A percentile compares a stretch with the other conserved stretches of the same genome.
Evolutionary conservation across 2,329 filamentous ascomycete genomes (phyloP).

Genomic region (Beauveria rudraprayagi): DNA sequence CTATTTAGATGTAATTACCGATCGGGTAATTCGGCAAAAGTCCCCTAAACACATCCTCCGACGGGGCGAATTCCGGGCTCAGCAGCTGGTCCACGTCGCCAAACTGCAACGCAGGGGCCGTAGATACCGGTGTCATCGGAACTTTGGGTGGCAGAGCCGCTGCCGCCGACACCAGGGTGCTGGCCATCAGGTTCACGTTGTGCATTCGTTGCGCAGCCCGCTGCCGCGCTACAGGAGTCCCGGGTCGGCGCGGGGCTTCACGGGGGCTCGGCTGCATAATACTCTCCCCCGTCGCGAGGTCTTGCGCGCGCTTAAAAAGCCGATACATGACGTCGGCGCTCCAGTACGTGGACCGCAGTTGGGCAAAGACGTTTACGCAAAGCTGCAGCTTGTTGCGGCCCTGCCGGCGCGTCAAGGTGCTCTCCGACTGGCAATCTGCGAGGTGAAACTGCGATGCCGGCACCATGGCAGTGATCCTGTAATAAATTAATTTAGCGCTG

Average conservation of each 20-base stretch:
- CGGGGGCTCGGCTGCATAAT: neutral
- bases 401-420: neutral
- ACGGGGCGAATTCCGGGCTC: neutral
- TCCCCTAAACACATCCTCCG: neutral
- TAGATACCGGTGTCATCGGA: neutral
- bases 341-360: neutral
- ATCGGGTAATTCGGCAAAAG: neutral
- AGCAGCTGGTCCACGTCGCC: constrained; percentile 1
- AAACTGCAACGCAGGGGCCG: neutral
- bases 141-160: neutral
- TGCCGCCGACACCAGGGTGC: neutral
- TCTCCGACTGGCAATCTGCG: neutral
- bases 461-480: constrained; percentile 5
- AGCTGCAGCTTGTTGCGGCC: constrained; percentile 3
- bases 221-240: no score
- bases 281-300: neutral
- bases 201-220: no score
- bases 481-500: neutral
- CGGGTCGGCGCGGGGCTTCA: neutral
- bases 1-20: neutral
- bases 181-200: neutral
- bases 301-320: neutral
- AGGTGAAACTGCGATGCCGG: constrained; percentile 7
- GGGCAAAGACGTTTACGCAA: neutral
- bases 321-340: constrained; percentile 11